Evolutionary conservation across 164 flowering plant species (phyloP), one percentile per base, ranked within the genome.

Genomic region (Magnolia kwangsiensis): DNA sequence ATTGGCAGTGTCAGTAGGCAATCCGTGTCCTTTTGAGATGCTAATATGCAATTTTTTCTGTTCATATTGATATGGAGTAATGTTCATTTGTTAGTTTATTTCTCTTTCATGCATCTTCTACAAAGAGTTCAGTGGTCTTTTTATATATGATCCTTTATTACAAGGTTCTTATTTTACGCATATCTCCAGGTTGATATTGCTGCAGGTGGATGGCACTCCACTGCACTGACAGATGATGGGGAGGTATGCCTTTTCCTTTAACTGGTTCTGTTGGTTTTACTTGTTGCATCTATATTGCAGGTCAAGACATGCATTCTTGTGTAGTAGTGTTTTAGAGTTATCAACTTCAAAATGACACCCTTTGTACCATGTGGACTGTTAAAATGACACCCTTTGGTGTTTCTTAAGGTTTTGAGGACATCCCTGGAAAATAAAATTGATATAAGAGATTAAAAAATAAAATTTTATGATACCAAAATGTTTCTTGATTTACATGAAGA

Each of bases 191-290:
- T 93, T 85, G 99, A 94, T 86, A 94, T 96, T 83, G 99, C 99
- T 75, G 99, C 98, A 74, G 99, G 99, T 79, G 99, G 99, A 76
- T 94, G 99, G 99, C 99, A 96, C 86, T 96, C 99, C 37, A 91
- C 96, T 75, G 94, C 98, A 78, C 83, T 96, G 85, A 96, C 98
- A 75, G 87, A 85, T 73, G 87, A 90, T 11, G 99, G 98, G 75
- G 97, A 94, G 97, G 99, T 96, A 82, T 18, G 72, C 66, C 21
- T 50, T 50, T 66, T n/a, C 18, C 45, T 76, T 37, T 37, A 37
- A 37, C 45, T 37, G 45, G 45, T 73, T 67, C n/a, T 18, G 51
- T 18, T 50, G 61, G 61, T 55, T 55, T 55, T 6, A n/a, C 63
- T 31, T 27, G 55, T 50, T 67, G 37, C 20, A 67, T n/a, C 49